phyloP scores from a whole-genome alignment of 768 basidiomycete species.

The Termitomyces sp. region DNA sequence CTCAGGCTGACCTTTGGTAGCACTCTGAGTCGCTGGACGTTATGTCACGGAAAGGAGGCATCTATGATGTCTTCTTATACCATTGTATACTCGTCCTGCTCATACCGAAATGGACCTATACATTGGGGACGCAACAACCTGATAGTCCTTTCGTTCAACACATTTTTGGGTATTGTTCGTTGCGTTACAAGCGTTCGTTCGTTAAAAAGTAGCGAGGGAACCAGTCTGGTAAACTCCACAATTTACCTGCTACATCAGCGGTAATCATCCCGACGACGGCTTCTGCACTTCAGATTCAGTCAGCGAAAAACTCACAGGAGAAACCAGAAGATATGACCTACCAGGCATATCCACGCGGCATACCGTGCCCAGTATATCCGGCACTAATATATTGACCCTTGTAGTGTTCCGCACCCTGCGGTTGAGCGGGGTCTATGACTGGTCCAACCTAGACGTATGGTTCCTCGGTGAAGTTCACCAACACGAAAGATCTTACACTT shows the following conservation, averaged over 20 bases:
- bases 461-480: neutral
- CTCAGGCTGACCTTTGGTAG: too few relatives aligned
- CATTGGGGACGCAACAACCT: neutral
- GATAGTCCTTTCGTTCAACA: neutral
- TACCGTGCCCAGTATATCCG: slow-evolving; percentile 75
- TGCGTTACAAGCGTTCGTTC: slow-evolving; percentile 2
- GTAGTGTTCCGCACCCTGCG: slow-evolving; percentile 20
- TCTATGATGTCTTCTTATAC: too few relatives aligned
- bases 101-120: neutral
- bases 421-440: slow-evolving; percentile 29
- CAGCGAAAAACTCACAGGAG: neutral
- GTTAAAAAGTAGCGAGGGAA: slow-evolving; percentile 53
- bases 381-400: slow-evolving; percentile 67
- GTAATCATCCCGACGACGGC: slow-evolving; percentile 53
- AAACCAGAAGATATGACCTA: slow-evolving; percentile 20
- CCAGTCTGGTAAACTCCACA: slow-evolving; percentile 57
- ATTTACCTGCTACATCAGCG: slow-evolving; percentile 35
- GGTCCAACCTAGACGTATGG: slow-evolving; percentile 50
- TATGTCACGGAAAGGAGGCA: neutral
- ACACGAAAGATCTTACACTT: slow-evolving; percentile 17
- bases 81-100: neutral
- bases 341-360: slow-evolving; percentile 75
- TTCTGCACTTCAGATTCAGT: slow-evolving; percentile 43
- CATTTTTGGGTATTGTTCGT: neutral
- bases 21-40: neutral